A percentile compares a stretch with the other conserved stretches of the same genome.
Conservation (phyloP, 2,329 filamentous ascomycete genomes). For the Aspergillus glaucus region DNA sequence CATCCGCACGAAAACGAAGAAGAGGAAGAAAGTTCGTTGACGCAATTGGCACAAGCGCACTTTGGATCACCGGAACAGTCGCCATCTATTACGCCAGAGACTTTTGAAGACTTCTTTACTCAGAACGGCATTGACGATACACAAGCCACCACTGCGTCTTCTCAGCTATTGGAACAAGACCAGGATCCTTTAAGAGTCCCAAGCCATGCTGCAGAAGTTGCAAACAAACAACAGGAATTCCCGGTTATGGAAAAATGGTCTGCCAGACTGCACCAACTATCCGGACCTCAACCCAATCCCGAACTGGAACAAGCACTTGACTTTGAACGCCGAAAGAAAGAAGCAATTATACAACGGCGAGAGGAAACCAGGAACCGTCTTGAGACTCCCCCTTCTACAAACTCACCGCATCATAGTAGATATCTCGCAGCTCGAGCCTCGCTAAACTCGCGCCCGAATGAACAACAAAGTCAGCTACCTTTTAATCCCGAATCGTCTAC, state of each 20-base stretch:
- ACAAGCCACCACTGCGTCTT: background rate
- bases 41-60: slow-evolving; percentile 8
- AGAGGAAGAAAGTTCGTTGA: slow-evolving; percentile 4
- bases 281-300: slow-evolving; percentile 5
- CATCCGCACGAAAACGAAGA: background rate
- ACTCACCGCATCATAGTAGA: slow-evolving; percentile 25
- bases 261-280: slow-evolving; percentile 13
- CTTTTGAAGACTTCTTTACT: background rate
- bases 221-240: slow-evolving; percentile 10
- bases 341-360: slow-evolving; percentile 22
- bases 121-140: background rate
- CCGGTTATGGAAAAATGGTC: slow-evolving; percentile 20
- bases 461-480: background rate
- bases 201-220: background rate
- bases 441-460: slow-evolving; percentile 6
- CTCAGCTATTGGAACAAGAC: background rate
- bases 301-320: slow-evolving; percentile 29
- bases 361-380: slow-evolving; percentile 10
- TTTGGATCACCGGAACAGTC: slow-evolving; percentile 5
- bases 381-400: slow-evolving; percentile 1
- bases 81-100: background rate
- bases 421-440: slow-evolving; percentile 26
- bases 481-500: background rate
- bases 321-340: slow-evolving; percentile 34
- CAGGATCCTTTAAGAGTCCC: background rate